phyloP scores from a whole-genome alignment of 1,139 yeast genomes.

The Pichia kudriavzevii region DNA sequence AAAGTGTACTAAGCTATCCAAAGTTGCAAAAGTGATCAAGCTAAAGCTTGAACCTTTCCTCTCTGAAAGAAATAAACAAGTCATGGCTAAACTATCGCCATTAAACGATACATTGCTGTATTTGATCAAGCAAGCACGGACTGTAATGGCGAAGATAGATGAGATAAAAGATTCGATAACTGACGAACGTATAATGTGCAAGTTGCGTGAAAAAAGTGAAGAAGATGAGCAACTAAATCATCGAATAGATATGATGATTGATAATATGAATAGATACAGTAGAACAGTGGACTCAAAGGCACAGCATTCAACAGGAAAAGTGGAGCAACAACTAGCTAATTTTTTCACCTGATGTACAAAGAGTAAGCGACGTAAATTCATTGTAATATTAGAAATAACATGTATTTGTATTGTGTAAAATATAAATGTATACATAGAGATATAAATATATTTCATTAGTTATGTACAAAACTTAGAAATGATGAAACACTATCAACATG shows the following conservation, averaged over 20 bases:
- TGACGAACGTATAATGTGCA: constrained; percentile 1
- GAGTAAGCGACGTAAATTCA: no score
- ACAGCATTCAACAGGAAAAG: no score
- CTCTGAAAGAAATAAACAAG: background rate
- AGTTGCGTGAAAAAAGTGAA: background rate
- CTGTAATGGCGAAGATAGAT: constrained; percentile 5
- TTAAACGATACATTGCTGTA: constrained; percentile 10
- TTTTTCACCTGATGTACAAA: no score
- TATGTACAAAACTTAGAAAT: background rate
- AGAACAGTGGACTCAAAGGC: no score
- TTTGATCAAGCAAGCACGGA: constrained; percentile 7
- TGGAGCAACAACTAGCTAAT: no score
- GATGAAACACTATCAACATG: constrained; percentile 3
- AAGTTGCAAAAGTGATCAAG: constrained; percentile 3
- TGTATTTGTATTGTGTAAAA: no score
- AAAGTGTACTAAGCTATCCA: constrained; percentile 1
- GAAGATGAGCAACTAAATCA: constrained; percentile 6
- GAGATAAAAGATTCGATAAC: constrained; percentile 1
- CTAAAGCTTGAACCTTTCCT: constrained; percentile 2
- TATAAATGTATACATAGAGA: constrained; percentile 6
- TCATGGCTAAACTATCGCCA: constrained; percentile 6
- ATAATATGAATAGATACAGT: background rate
- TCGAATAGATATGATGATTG: constrained; percentile 1
- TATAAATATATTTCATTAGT: background rate
- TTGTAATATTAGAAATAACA: background rate